phyloP scores from a whole-genome alignment of 768 basidiomycete genomes.

The Xanthoconium purpureum region DNA sequence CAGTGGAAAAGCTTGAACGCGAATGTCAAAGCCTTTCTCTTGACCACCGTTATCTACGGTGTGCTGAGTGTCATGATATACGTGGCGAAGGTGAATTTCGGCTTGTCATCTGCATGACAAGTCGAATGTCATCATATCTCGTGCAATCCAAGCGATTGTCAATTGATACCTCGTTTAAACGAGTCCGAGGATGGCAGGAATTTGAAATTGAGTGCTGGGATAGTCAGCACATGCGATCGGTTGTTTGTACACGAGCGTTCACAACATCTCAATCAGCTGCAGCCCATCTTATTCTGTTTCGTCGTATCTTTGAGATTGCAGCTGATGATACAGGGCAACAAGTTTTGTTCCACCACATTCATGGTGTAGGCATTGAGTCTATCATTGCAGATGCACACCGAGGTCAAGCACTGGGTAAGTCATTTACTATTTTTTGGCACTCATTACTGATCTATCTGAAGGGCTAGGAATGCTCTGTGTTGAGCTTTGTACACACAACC shows the following conservation, averaged over 20 bases:
- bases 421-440: background rate
- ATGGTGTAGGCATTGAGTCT: background rate
- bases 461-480: constrained; percentile 8
- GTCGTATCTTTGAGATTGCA: constrained; percentile 17
- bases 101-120: background rate
- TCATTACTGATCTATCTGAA: background rate
- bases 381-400: constrained; percentile 7
- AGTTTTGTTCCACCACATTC: background rate
- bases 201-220: constrained; percentile 4
- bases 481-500: background rate
- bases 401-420: background rate
- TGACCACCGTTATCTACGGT: too few species aligned
- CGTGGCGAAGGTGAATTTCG: background rate
- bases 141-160: background rate
- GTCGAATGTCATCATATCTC: background rate
- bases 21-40: too few species aligned
- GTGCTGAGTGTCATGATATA: too few species aligned
- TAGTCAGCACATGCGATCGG: background rate
- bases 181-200: background rate
- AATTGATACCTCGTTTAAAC: constrained; percentile 2
- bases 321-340: background rate
- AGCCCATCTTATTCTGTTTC: constrained; percentile 24
- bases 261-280: constrained; percentile 26
- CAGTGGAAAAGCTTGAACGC: too few species aligned
- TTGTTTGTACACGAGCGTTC: constrained; percentile 21